Conservation (phyloP, 208 protist genomes). For the Leptomonas seymouri region DNA sequence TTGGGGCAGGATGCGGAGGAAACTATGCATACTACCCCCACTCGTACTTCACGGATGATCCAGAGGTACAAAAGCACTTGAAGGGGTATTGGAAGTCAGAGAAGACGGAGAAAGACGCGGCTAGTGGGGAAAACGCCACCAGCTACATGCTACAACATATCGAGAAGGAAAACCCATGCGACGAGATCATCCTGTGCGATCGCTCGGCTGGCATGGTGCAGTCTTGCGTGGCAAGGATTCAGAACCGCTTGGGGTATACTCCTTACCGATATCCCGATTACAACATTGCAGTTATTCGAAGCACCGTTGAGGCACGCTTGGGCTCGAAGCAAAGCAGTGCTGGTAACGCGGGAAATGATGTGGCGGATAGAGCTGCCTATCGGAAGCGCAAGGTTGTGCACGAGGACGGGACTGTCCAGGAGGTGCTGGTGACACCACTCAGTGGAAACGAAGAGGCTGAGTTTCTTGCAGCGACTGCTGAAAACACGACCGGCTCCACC, state of each 20-base stretch:
- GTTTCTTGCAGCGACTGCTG: slow-evolving; percentile 27
- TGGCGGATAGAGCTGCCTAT: slow-evolving; percentile 13
- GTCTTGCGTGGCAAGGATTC: slow-evolving; percentile 51
- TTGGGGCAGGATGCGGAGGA: slow-evolving; percentile 81
- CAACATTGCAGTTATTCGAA: slow-evolving; percentile 48
- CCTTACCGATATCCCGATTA: slow-evolving; percentile 86
- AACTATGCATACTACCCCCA: slow-evolving; percentile 71
- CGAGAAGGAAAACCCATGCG: slow-evolving; percentile 38
- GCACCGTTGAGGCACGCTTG: slow-evolving; percentile 28
- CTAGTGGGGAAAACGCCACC: slow-evolving; percentile 18
- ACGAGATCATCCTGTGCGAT: slow-evolving; percentile 83
- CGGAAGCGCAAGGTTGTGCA: slow-evolving; percentile 52
- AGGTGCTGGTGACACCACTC: slow-evolving; percentile 53
- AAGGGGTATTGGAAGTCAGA: slow-evolving; percentile 4
- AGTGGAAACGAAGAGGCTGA: slow-evolving; percentile 37
- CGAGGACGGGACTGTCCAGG: slow-evolving; percentile 52
- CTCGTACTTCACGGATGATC: slow-evolving; percentile 43
- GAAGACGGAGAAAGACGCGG: neutral
- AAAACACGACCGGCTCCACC: neutral
- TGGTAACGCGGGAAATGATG: slow-evolving; percentile 8
- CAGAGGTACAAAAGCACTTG: slow-evolving; percentile 41
- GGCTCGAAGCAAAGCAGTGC: neutral
- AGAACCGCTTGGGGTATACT: slow-evolving; percentile 60
- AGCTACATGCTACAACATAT: slow-evolving; percentile 45
- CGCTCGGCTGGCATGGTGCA: slow-evolving; percentile 79